A percentile compares a stretch with the other conserved stretches of the same genome.
phyloP scores from a whole-genome alignment of 805 yeast genomes.

The Suhomyces xylopsoci region DNA sequence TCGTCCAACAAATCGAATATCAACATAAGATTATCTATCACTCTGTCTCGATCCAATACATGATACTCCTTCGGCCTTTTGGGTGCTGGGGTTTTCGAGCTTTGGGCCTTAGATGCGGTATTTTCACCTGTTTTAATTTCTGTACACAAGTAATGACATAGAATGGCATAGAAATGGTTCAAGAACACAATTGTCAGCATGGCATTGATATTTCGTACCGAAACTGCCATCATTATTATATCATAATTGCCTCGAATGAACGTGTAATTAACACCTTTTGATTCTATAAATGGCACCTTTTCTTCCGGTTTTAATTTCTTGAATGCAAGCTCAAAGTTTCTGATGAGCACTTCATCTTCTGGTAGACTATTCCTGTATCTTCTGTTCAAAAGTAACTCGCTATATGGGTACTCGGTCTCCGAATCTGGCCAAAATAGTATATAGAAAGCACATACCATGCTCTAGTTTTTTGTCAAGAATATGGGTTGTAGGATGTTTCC shows the following conservation, averaged over 20 bases:
- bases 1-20: conserved; percentile 85
- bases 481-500: neutral
- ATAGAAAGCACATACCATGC: conserved; percentile 39
- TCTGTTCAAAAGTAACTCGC: conserved; percentile 35
- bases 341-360: conserved; percentile 18
- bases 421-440: conserved; percentile 34
- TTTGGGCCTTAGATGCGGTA: neutral
- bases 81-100: neutral
- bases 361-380: conserved; percentile 33
- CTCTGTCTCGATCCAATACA: conserved; percentile 47
- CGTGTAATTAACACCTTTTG: conserved; percentile 54
- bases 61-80: neutral
- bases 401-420: conserved; percentile 21
- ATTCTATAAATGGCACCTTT: conserved; percentile 42
- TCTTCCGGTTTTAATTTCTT: conserved; percentile 18
- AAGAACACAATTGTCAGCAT: conserved; percentile 59
- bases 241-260: conserved; percentile 47
- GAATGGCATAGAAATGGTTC: conserved; percentile 31
- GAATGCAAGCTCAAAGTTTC: conserved; percentile 23
- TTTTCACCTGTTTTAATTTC: neutral
- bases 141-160: conserved; percentile 26
- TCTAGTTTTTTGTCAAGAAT: neutral
- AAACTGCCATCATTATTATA: conserved; percentile 40
- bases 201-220: conserved; percentile 49
- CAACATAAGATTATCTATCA: conserved; percentile 69